A percentile compares a stretch with the other conserved stretches of the same genome.
These are phyloP conservation scores for Trichoderma virens DNA, from an alignment of 495 filamentous ascomycete genomes.

Conservation along the genomic window DNA sequence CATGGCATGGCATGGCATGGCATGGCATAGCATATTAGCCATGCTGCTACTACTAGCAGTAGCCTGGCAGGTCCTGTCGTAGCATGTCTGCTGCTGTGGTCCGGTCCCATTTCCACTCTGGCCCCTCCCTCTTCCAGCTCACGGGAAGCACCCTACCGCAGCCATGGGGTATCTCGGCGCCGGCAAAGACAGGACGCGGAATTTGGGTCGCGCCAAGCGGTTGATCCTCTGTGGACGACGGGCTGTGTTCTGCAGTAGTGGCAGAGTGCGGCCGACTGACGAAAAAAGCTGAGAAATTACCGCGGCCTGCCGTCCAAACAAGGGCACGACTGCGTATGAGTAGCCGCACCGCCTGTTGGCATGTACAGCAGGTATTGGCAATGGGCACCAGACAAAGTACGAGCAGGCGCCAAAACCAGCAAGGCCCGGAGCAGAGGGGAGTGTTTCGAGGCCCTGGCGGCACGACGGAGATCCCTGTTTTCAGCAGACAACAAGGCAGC, in stretches of 20 bases:
- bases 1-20: too few relatives aligned
- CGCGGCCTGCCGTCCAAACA: background rate
- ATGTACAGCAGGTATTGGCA: background rate
- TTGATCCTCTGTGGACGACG: background rate
- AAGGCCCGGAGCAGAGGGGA: background rate
- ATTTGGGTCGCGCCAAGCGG: constrained; percentile 3
- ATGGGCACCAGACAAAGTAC: background rate
- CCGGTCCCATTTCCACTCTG: background rate
- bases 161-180: constrained; percentile 1
- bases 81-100: background rate
- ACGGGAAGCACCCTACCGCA: background rate
- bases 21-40: background rate
- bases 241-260: constrained; percentile 1
- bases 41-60: background rate
- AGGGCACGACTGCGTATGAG: background rate
- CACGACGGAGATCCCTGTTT: constrained; percentile 1
- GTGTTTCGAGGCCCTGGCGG: constrained; percentile 2
- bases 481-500: constrained; percentile 5
- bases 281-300: background rate
- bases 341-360: background rate
- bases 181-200: background rate
- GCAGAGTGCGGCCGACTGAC: background rate
- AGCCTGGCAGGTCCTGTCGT: background rate
- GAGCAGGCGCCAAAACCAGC: background rate
- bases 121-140: background rate